Conservation (phyloP, 192 early-diverging fungal species). For the Gigaspora rosea region DNA sequence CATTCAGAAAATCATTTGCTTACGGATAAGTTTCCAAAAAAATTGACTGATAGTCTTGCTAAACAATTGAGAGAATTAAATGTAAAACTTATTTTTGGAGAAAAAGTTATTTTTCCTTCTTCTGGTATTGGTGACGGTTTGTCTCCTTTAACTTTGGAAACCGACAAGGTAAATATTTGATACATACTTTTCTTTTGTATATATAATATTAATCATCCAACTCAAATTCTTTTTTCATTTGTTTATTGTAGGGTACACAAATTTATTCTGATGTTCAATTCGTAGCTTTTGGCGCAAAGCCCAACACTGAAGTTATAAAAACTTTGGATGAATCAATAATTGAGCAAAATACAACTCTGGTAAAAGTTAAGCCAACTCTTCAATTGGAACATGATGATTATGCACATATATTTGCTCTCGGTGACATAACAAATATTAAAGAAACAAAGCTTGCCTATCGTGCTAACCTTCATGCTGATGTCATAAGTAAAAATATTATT, state of each 20-base stretch:
- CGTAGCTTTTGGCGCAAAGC: conserved; percentile 32
- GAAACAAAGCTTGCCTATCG: conserved; percentile 50
- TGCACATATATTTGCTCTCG: conserved; percentile 47
- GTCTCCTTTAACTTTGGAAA: conserved; percentile 8
- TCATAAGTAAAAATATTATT: conserved; percentile 45
- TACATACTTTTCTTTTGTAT: background rate
- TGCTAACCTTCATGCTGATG: conserved; percentile 42
- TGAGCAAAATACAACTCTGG: background rate
- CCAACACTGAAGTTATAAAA: conserved; percentile 18
- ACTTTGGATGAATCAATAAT: conserved; percentile 14
- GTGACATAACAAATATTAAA: conserved; percentile 47
- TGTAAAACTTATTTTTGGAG: conserved; percentile 35
- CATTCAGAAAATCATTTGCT: conserved; percentile 42
- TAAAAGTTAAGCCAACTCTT: conserved; percentile 44
- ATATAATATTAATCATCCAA: background rate
- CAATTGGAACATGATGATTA: conserved; percentile 42
- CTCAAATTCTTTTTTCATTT: background rate
- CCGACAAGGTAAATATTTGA: conserved; percentile 20
- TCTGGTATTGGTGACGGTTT: conserved; percentile 9
- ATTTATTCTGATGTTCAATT: conserved; percentile 41
- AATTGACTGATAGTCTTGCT: background rate
- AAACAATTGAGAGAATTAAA: conserved; percentile 17
- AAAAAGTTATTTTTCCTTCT: conserved; percentile 17
- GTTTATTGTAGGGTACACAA: background rate
- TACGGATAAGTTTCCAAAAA: conserved; percentile 35